Base-by-base conservation (phyloP, 2,329 filamentous ascomycete genomes). In the Gaeumannomyces tritici region DNA sequence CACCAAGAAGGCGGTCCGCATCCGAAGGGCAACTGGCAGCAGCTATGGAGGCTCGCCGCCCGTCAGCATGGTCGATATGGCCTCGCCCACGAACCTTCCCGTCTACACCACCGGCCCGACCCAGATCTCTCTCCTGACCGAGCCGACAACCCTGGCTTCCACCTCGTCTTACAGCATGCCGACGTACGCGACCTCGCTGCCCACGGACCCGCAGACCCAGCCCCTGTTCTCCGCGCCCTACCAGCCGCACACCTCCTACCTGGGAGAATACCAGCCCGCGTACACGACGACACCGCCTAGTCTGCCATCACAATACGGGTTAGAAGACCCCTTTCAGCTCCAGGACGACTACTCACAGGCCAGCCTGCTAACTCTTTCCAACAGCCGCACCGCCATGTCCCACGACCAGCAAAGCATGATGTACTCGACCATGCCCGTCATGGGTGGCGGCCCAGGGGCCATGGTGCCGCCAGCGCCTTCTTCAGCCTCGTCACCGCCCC, bases 51-150 rank as follows among this genome's bases (percentile, higher is more conserved):
- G 75, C 59, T 78, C 77, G 33, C 81, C 68, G 67, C 79, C 73
- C 58, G 70, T 75, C 64, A 75, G 71, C 68, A 77, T 74, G 72
- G 74, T 73, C 70, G 80, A 77, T 67, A 73, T 73, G 69, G 76
- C 68, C 65, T 76, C 65, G 64, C 71, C 73, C 5, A 70, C 75
- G 47, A 76, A 72, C 62, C 73, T 84, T 62, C 76, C 80, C 26
- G 70, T 81, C 61, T 85, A 84, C 71, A 79, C 81, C 1, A 79
- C 81, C 2, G 77, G 80, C 3, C 75, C 81, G 1, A 70, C 79
- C 8, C 75, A 80, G 15, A 79, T 83, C 51, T 78, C 81, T 5
- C 73, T 85, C 5, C 74, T 85, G 27, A 71, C 80, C 26, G 80
- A 84, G 66, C 76, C 81, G 2, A 76, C 77, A 2, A 61, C 62